Evolutionary conservation across 2,329 filamentous ascomycete species (phyloP).

Genomic region (Neonectria neomacrospora): DNA sequence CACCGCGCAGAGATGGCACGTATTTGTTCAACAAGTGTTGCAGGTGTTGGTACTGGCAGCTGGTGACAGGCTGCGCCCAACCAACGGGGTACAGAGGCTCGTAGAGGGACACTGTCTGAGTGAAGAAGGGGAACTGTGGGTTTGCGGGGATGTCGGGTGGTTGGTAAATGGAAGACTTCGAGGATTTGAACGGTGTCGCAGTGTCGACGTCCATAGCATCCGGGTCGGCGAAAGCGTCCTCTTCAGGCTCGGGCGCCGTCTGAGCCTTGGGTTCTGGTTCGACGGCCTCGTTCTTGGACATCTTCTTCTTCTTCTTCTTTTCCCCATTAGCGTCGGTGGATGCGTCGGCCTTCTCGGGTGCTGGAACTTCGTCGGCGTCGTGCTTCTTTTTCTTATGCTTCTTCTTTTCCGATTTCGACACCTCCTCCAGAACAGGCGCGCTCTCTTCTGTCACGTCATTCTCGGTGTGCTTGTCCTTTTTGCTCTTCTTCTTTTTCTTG

Average conservation of each 20-base stretch:
- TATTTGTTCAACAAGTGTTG: conserved; percentile 81
- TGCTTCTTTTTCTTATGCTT: conserved; percentile 49
- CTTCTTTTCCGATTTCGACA: conserved; percentile 40
- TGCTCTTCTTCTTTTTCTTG: conserved; percentile 48
- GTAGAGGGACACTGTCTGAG: conserved; percentile 83
- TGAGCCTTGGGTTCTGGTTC: conserved; percentile 36
- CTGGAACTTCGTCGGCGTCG: conserved; percentile 34
- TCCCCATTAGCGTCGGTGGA: conserved; percentile 30
- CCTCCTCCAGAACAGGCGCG: conserved; percentile 25
- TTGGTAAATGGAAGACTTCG: conserved; percentile 50
- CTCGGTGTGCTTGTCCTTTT: conserved; percentile 42
- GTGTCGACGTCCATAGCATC: conserved; percentile 56
- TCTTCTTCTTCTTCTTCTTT: conserved; percentile 49
- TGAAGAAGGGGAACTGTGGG: conserved; percentile 76
- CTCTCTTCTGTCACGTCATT: conserved; percentile 23
- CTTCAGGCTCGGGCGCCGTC: conserved; percentile 20
- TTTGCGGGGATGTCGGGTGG: conserved; percentile 53
- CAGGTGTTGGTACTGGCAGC: conserved; percentile 78
- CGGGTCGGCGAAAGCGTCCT: conserved; percentile 36
- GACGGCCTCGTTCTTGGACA: conserved; percentile 46
- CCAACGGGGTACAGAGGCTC: conserved; percentile 78
- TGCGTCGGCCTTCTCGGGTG: conserved; percentile 25
- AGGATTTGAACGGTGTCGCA: conserved; percentile 44
- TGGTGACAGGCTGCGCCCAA: conserved; percentile 76
- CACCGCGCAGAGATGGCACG: conserved; percentile 75